Evolutionary conservation across 2,329 filamentous ascomycete species (phyloP), one percentile per base, ranked within the genome.

Genomic region (Aureobasidium sp.): DNA sequence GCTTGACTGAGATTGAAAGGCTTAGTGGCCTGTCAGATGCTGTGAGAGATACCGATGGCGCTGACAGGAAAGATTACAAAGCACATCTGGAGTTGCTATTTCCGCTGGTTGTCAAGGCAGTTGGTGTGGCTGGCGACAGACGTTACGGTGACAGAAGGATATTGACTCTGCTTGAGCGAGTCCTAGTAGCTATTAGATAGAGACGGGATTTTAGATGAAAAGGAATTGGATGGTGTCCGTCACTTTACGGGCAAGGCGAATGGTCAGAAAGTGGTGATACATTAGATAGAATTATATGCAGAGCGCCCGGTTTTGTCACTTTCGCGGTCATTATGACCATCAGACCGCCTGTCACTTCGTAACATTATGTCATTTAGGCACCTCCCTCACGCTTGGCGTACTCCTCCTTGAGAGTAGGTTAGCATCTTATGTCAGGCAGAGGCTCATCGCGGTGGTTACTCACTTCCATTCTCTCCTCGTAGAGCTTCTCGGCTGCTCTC

Each of bases 1-100:
- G 92, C 27, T 77, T 97, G 19, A 75, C 78, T 53, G 78, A 83
- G 49, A 77, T 96, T 37, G 82, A 89, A 1, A 78, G 80, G 19
- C 76, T 97, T 63, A 78, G 81, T 60, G 89, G 87, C 60, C 87
- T 91, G 66, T 82, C 85, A 19, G 50, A 61, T 44, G 66, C 65
- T 37, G 24, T 64, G 27, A 63, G 37, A 45, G 62, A 47, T 47
- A 63, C 45, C 64, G 60, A 63, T 70, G 61, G 62, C 65, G 24
- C 59, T 27, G 54, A 47, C n/a, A 54, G 24, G 22, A 63, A 79
- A 49, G 64, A 83, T 64, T 78, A 76, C 15, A 85, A 85, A 70
- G 91, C 88, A 71, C 92, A 97, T 75, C 76, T 97, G 35, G 80
- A 90, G 66, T 82, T 88, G 70, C 74, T 99, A 64, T 96, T 95